Evolutionary conservation across 306 rosid species (phyloP).

Genomic region (Begonia masoniana): DNA sequence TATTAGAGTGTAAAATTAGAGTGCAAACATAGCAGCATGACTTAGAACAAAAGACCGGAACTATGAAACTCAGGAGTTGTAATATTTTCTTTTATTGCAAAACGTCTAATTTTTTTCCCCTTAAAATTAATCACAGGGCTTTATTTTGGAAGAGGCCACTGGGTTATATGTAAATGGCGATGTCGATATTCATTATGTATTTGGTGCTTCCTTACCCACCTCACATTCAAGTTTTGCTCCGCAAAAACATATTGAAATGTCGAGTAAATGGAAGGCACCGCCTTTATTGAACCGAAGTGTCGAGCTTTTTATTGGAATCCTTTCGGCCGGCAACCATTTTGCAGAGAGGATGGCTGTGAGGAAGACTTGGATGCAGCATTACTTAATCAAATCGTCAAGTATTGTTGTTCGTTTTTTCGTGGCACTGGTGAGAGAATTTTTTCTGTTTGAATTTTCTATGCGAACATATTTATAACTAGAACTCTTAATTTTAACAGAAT

Average conservation of each 20-base stretch:
- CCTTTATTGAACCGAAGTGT: constrained; percentile 26
- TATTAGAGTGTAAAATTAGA: background rate
- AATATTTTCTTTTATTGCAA: background rate
- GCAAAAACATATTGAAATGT: constrained; percentile 69
- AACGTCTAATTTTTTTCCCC: constrained; percentile 1
- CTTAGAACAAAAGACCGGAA: too few relatives aligned
- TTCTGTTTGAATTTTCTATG: background rate
- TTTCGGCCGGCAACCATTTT: constrained; percentile 96
- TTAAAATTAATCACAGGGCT: constrained; percentile 46
- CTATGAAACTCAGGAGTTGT: too few relatives aligned
- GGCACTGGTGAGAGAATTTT: constrained; percentile 57
- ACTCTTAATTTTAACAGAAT: constrained; percentile 32
- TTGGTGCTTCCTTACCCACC: constrained; percentile 73
- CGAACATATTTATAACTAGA: too few relatives aligned
- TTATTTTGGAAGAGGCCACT: constrained; percentile 93
- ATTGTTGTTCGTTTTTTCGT: constrained; percentile 83
- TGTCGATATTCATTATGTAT: constrained; percentile 67
- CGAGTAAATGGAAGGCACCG: constrained; percentile 72
- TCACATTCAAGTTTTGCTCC: constrained; percentile 91
- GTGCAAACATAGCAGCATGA: too few relatives aligned
- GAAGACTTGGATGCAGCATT: constrained; percentile 97
- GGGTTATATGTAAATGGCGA: constrained; percentile 79
- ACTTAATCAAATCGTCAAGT: constrained; percentile 52
- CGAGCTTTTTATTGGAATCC: constrained; percentile 81
- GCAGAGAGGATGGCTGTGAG: constrained; percentile 94